Percentiles rank a stretch among this genome's conserved stretches.
Conservation (phyloP, 257 asterid species). For the Solanum sitiens region DNA sequence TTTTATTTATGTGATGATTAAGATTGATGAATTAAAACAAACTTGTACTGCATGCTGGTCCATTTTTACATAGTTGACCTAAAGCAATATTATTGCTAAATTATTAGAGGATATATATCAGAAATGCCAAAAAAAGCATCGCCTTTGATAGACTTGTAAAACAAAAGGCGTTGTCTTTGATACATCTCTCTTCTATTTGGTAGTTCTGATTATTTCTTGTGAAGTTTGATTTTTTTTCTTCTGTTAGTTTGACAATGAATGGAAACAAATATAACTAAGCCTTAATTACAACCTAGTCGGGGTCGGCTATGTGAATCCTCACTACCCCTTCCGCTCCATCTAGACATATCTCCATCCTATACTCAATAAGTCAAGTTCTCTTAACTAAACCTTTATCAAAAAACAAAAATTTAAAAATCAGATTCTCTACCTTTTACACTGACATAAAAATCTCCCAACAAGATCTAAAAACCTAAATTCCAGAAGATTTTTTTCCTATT, state of each 20-base stretch:
- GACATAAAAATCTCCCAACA: not conserved
- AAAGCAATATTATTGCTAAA: not conserved
- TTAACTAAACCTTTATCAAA: not conserved
- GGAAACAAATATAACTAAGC: not conserved
- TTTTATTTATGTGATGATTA: not conserved
- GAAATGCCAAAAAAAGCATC: not conserved
- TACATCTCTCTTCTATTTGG: not conserved
- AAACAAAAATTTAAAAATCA: not conserved
- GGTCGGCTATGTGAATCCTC: not conserved
- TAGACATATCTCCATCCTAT: not conserved
- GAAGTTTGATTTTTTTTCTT: not conserved
- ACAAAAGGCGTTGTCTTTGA: not conserved
- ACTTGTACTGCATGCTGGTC: not conserved
- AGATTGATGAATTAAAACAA: not conserved
- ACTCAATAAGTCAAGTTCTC: not conserved
- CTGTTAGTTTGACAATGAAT: not conserved
- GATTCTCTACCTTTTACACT: not conserved
- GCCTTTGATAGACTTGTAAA: not conserved
- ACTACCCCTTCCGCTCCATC: not conserved
- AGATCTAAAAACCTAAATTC: not conserved
- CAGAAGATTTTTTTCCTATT: not conserved
- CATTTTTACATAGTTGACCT: not conserved
- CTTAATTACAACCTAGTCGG: not conserved
- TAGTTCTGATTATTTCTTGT: not conserved
- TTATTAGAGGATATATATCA: not conserved